Evolutionary conservation across 495 filamentous ascomycete species (phyloP), one percentile per base, ranked within the genome.

Genomic region (Clavariopsis aquatica): DNA sequence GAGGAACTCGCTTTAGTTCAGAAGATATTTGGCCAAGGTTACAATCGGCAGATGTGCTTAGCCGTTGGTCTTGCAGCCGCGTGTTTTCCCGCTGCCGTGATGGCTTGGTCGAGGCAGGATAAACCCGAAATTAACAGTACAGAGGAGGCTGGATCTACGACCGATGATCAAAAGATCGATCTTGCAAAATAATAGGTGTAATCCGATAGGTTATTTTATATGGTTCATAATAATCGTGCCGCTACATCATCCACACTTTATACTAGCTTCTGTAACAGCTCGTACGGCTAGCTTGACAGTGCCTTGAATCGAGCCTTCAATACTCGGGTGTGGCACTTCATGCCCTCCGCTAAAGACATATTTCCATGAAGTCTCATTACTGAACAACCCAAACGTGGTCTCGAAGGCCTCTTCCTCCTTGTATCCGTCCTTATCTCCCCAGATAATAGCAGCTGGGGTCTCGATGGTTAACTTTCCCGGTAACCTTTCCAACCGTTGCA

Each of bases 31-130:
- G 31, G 5, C 10, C 15, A 60, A 1, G 56, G 28, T 8, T 65
- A 60, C 43, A 60, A 49, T 20, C 28, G 45, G 8, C 62, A 65
- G 46, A 49, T 60, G 15, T 17, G 13, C 1, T 6, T 65, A 3
- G 9, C 34, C 2, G 60, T 65, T 60, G 62, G 54, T 23, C 23
- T 65, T n/a, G 62, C 62, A 27, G 62, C 55, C 3, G 62, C 62
- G 22, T 38, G 49, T 8, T 38, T 62, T 24, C 58, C 58, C 13
- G 41, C 36, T 24, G 31, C 58, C 2, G 8, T 31, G 6, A 15
- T 62, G 15, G 31, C 31, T 46, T 62, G 58, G 58, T 38, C 24
- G 15, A 71, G 10, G 31, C n/a, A n/a, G n/a, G n/a, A n/a, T n/a
- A n/a, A n/a, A n/a, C n/a, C n/a, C n/a, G n/a, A n/a, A n/a, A n/a